Evolutionary conservation across 306 rosid species (phyloP).

Genomic region (Potentilla sterilis): DNA sequence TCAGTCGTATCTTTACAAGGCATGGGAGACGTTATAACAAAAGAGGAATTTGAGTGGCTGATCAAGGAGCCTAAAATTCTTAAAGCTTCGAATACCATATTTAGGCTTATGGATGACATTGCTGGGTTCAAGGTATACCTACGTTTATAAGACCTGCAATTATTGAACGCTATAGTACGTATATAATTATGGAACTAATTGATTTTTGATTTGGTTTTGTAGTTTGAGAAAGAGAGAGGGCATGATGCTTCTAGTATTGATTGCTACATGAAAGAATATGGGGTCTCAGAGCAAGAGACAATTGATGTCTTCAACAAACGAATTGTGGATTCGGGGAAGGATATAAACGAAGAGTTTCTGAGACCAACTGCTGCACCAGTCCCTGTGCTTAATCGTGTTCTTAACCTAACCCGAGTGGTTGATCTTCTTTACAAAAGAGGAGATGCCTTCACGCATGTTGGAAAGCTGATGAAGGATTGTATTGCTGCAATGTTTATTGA

Average conservation of each 20-base stretch:
- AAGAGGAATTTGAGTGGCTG: conserved; percentile 28
- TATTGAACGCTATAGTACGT: not conserved
- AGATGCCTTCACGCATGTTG: conserved; percentile 2
- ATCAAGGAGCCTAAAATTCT: conserved; percentile 11
- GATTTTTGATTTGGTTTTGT: not conserved
- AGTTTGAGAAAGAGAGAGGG: conserved; percentile 18
- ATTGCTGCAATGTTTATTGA: conserved; percentile 2
- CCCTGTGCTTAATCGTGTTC: not conserved
- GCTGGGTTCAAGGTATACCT: conserved; percentile 13
- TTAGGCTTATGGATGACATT: conserved; percentile 32
- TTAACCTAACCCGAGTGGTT: not conserved
- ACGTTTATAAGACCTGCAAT: not conserved
- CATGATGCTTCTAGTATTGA: not conserved
- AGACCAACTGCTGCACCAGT: not conserved
- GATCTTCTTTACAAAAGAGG: not conserved
- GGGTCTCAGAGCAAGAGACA: conserved; percentile 6
- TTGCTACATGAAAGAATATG: conserved; percentile 15
- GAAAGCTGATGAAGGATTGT: not conserved
- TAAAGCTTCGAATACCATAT: conserved; percentile 8
- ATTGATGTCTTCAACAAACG: not conserved
- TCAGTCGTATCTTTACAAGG: not conserved
- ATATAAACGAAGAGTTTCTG: conserved; percentile 6
- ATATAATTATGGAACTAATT: not conserved
- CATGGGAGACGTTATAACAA: conserved; percentile 21
- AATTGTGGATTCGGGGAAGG: conserved; percentile 4